Evolutionary conservation across 306 rosid genomes (phyloP), one percentile per base, ranked within the genome.

Genomic region (Gastrolobium villosum): DNA sequence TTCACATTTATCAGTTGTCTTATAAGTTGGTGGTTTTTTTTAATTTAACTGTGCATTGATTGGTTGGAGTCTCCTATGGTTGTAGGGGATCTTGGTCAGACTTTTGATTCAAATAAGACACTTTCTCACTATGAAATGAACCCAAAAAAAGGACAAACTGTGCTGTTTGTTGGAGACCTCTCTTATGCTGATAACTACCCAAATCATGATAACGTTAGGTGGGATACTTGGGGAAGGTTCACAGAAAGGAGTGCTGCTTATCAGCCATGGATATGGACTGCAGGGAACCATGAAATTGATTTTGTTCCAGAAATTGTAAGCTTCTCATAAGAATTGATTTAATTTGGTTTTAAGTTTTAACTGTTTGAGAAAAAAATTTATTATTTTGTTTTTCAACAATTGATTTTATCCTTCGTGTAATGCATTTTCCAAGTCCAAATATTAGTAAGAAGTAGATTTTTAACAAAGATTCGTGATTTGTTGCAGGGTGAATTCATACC

Each of bases 231-330:
- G 97, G 97, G 91, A 87, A 90, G 98, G 68, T 92, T 92, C 6
- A 8, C 48, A 2, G 98, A 95, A 89, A 90, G 99, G 85, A 90
- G 95, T 54, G 57, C 6, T 74, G 99, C 99, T 65, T 95, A 90
- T 91, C 97, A 95, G 81, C 98, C 99, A n/a, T 95, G 99, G 99
- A 90, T 94, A 79, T 94, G 99, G 97, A 92, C 97, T 6, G 87
- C 92, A 32, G 99, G 97, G 46, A 94, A 94, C 81, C 97, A 94
- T 79, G 99, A 92, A 81, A 31, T 94, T 62, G 94, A 89, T 83
- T 92, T 84, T 80, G 90, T 35, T 50, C 97, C 97, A 15, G 83
- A 88, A 79, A 81, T 94, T 45, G 99, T 92, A 76, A 89, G 91
- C 37, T 35, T 86, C 69, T 50, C 26, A 9, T 36, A 10, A 48